Conservation (phyloP, 768 basidiomycete species). For the Lactarius indigo region DNA sequence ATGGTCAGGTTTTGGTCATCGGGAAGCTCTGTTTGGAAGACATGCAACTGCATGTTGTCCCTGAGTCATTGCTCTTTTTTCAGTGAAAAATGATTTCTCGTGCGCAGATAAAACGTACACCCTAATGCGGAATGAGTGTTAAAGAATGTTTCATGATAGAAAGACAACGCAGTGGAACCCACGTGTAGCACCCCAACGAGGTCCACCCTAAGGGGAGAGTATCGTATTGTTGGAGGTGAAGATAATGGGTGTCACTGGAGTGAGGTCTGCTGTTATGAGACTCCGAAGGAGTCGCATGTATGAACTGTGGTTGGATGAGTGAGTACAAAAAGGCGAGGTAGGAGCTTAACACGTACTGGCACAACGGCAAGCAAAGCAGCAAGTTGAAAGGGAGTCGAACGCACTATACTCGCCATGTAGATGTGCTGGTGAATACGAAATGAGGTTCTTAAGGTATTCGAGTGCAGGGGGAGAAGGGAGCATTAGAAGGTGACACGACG, state of each 20-base stretch:
- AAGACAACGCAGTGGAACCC: slow-evolving; percentile 21
- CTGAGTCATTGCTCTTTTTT: slow-evolving; percentile 19
- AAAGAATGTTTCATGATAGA: slow-evolving; percentile 25
- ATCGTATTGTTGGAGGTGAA: slow-evolving; percentile 2
- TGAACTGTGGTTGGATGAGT: neutral
- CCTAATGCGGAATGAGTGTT: slow-evolving; percentile 38
- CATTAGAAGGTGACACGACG: neutral
- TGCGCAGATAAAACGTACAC: slow-evolving; percentile 37
- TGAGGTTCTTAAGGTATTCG: slow-evolving; percentile 5
- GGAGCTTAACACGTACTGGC: neutral
- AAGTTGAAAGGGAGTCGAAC: slow-evolving; percentile 3
- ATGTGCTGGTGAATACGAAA: neutral
- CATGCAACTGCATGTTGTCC: slow-evolving; percentile 62
- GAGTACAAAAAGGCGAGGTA: neutral
- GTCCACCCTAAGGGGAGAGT: slow-evolving; percentile 54
- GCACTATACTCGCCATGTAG: slow-evolving; percentile 13
- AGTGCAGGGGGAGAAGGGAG: neutral
- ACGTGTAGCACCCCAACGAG: slow-evolving; percentile 62
- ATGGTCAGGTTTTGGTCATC: slow-evolving; percentile 48
- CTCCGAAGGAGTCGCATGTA: neutral
- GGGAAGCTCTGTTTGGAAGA: slow-evolving; percentile 43
- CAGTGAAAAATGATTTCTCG: neutral
- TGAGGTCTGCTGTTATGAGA: neutral
- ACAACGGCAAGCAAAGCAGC: neutral
- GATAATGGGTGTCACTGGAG: neutral